Evolutionary conservation across 306 rosid species (phyloP).

Genomic region (Dryas alaskensis): DNA sequence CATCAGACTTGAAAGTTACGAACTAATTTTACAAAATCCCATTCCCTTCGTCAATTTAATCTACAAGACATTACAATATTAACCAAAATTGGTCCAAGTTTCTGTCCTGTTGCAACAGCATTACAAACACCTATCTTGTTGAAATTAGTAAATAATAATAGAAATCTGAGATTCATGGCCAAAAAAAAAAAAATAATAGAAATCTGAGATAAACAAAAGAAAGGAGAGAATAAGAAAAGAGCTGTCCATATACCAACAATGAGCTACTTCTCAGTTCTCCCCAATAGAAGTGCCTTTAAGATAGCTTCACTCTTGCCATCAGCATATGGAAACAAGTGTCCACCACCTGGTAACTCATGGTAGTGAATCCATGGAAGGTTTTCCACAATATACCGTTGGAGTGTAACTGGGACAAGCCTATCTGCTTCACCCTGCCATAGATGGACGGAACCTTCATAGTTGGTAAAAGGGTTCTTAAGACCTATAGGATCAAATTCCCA

Average conservation of each 20-base stretch:
- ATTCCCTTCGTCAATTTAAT: neutral
- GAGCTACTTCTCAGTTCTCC: constrained; percentile 25
- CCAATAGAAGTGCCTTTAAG: constrained; percentile 32
- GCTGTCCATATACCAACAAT: neutral
- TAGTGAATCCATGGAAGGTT: constrained; percentile 67
- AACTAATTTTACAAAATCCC: neutral
- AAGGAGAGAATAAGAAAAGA: neutral
- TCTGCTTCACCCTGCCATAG: constrained; percentile 77
- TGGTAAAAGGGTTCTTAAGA: constrained; percentile 49
- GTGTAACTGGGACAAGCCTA: constrained; percentile 31
- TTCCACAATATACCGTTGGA: constrained; percentile 44
- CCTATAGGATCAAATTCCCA: constrained; percentile 63
- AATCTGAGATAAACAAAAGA: neutral
- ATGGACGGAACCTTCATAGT: constrained; percentile 45
- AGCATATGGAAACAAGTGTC: constrained; percentile 44
- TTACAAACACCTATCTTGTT: no score
- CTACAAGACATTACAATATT: neutral
- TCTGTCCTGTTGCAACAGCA: no score
- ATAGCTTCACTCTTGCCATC: constrained; percentile 34
- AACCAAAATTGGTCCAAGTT: neutral
- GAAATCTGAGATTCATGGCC: neutral
- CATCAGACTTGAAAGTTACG: no score
- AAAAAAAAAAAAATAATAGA: neutral
- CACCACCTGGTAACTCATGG: constrained; percentile 65
- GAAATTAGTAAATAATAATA: neutral